A percentile compares a stretch with the other conserved stretches of the same genome.
Evolutionary conservation across 164 flowering plant species (phyloP).

Genomic region (Santalum album): DNA sequence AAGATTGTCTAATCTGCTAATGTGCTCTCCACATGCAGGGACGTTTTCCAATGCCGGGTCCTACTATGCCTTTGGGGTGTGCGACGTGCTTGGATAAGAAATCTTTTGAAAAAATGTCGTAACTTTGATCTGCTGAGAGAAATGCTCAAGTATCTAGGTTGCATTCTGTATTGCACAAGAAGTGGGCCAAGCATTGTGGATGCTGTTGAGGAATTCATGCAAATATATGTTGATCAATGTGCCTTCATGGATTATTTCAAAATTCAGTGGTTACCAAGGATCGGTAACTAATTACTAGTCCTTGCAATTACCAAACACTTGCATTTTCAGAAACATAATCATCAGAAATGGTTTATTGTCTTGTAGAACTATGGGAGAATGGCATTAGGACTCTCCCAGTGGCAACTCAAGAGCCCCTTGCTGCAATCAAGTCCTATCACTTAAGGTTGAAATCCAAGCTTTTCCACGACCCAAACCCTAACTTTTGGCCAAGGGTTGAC

Average conservation of each 20-base stretch:
- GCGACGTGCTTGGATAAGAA: constrained; percentile 45
- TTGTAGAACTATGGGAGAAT: constrained; percentile 35
- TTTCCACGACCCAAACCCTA: constrained; percentile 15
- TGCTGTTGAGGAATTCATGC: constrained; percentile 43
- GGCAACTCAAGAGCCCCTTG: constrained; percentile 34
- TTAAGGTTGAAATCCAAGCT: constrained; percentile 35
- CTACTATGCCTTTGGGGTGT: constrained; percentile 41
- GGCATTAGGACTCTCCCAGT: constrained; percentile 32
- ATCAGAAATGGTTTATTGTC: background rate
- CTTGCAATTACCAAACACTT: no score
- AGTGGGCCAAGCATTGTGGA: constrained; percentile 22
- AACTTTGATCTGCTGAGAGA: constrained; percentile 43
- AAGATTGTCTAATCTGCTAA: background rate
- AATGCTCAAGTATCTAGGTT: constrained; percentile 40
- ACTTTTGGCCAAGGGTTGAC: constrained; percentile 31
- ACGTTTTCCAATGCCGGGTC: constrained; percentile 41
- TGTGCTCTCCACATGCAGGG: constrained; percentile 24
- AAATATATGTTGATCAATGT: constrained; percentile 42
- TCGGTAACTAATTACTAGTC: constrained; percentile 20
- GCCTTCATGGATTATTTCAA: constrained; percentile 42
- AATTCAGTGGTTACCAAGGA: constrained; percentile 30
- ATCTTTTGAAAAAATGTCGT: constrained; percentile 33
- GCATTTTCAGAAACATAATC: no score
- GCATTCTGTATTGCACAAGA: constrained; percentile 33
- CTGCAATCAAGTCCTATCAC: constrained; percentile 50